Percentiles rank a stretch among this genome's conserved stretches.
These are phyloP conservation scores for Blakeslea trispora DNA, from an alignment of 371 early-diverging fungal species.

Conservation along the genomic window DNA sequence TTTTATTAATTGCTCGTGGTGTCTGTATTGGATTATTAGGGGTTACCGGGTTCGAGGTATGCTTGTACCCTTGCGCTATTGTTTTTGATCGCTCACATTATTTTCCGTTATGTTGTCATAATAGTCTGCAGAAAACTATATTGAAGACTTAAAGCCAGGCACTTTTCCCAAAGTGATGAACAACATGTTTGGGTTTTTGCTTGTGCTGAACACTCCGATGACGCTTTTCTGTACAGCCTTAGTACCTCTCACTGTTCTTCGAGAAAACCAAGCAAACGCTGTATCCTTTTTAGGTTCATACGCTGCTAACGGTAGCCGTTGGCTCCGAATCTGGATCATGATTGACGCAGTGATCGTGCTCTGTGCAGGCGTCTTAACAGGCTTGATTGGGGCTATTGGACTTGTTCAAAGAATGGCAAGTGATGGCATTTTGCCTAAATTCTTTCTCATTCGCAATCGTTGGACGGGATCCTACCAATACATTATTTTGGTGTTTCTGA, in stretches of 20 bases:
- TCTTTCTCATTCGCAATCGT: constrained; percentile 45
- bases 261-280: constrained; percentile 40
- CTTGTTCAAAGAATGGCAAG: constrained; percentile 54
- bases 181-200: constrained; percentile 54
- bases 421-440: constrained; percentile 53
- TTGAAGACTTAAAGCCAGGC: constrained; percentile 57
- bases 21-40: constrained; percentile 61
- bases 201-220: constrained; percentile 49
- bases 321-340: constrained; percentile 50
- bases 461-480: constrained; percentile 52
- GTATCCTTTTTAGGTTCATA: constrained; percentile 50
- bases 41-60: constrained; percentile 57
- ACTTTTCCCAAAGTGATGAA: constrained; percentile 62
- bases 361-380: constrained; percentile 62
- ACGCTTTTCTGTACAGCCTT: constrained; percentile 41
- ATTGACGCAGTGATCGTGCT: constrained; percentile 63
- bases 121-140: constrained; percentile 51
- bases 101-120: no score
- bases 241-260: constrained; percentile 47
- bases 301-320: constrained; percentile 38
- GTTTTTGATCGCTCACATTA: no score
- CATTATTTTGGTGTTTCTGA: constrained; percentile 50
- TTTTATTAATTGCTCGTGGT: constrained; percentile 48
- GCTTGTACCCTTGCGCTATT: no score
- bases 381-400: constrained; percentile 57